These are phyloP conservation scores for Linnemannia zychae DNA, from an alignment of 192 early-diverging fungal species.

Conservation along the genomic window DNA sequence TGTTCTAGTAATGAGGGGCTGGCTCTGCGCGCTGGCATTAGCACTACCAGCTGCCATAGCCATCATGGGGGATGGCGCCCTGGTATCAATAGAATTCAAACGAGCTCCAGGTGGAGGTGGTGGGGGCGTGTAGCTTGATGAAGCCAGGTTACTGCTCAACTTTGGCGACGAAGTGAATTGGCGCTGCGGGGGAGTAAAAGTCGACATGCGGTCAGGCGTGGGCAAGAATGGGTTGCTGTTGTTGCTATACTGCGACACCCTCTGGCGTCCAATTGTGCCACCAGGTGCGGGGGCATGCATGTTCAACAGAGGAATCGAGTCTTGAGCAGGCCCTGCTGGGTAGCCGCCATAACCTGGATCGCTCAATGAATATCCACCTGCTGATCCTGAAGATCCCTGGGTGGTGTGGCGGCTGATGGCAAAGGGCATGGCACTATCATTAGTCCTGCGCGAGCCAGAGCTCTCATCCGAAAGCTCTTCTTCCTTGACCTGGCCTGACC, in stretches of 20 bases:
- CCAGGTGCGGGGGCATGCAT: conserved; percentile 50
- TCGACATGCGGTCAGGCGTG: conserved; percentile 30
- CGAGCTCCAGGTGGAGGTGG: conserved; percentile 51
- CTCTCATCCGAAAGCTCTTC: conserved; percentile 51
- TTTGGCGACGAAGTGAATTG: conserved; percentile 51
- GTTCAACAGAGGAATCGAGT: conserved; percentile 52
- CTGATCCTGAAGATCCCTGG: conserved; percentile 39
- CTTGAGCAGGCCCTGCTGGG: conserved; percentile 13
- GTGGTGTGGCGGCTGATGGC: conserved; percentile 20
- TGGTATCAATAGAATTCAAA: conserved; percentile 48
- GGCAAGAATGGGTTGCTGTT: conserved; percentile 17
- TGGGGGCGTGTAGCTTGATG: conserved; percentile 43
- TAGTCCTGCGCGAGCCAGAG: conserved; percentile 42
- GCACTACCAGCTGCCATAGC: conserved; percentile 33
- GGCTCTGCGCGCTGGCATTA: neutral
- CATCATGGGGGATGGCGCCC: conserved; percentile 35
- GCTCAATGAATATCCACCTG: conserved; percentile 27
- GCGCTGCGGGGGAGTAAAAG: conserved; percentile 31
- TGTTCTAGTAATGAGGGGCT: neutral
- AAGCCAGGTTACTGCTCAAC: conserved; percentile 47
- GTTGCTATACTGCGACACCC: conserved; percentile 36
- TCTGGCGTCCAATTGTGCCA: conserved; percentile 52
- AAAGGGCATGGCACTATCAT: conserved; percentile 46
- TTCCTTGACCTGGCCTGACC: conserved; percentile 28
- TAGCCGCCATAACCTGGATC: conserved; percentile 30